phyloP scores from a whole-genome alignment of 768 basidiomycete genomes.

The Tubosaeta sp. region DNA sequence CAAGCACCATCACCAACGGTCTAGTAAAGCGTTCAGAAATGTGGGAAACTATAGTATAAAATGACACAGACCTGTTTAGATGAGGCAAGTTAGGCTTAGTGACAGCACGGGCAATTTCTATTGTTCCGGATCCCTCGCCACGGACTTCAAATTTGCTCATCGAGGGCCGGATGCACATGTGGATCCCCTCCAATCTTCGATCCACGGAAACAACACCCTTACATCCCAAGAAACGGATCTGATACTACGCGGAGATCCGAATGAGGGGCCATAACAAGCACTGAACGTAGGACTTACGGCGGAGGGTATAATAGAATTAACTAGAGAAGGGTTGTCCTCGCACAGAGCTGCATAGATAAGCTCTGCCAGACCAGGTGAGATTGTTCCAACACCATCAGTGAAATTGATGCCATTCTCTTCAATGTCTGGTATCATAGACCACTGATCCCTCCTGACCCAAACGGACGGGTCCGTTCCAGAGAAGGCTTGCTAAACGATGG shows the following conservation, averaged over 20 bases:
- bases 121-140: conserved; percentile 45
- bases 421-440: conserved; percentile 62
- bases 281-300: conserved; percentile 44
- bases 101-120: conserved; percentile 72
- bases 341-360: conserved; percentile 58
- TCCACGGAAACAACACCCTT: conserved; percentile 81
- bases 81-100: conserved; percentile 56
- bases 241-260: conserved; percentile 43
- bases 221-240: conserved; percentile 79
- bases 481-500: conserved; percentile 55
- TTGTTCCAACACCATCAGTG: conserved; percentile 82
- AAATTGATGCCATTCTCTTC: conserved; percentile 42
- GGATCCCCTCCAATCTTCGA: conserved; percentile 44
- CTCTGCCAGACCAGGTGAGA: conserved; percentile 54
- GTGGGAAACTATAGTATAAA: background rate
- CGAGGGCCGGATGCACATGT: conserved; percentile 65
- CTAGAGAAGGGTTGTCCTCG: conserved; percentile 33
- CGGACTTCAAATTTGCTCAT: conserved; percentile 73
- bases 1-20: conserved; percentile 72
- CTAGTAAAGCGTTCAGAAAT: conserved; percentile 31
- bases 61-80: conserved; percentile 65
- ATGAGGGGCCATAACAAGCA: background rate
- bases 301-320: conserved; percentile 44
- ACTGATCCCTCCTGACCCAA: conserved; percentile 48
- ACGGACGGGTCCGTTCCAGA: conserved; percentile 78